phyloP scores from a whole-genome alignment of 1,284 basidiomycete genomes.

The Cutaneotrichosporon cyanovorans region DNA sequence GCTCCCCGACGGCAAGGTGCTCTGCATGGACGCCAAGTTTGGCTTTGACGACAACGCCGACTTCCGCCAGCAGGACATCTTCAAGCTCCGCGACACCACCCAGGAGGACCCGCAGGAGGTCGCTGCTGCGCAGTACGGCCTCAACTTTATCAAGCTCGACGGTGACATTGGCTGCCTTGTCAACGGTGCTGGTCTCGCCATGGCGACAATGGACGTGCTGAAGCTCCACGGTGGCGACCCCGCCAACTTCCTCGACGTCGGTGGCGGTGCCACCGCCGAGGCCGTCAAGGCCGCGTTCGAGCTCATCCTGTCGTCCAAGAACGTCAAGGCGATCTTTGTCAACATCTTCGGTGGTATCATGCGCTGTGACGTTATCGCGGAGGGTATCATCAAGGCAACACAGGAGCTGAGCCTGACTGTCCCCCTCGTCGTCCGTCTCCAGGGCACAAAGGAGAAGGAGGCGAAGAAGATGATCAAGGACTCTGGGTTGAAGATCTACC shows the following conservation, averaged over 20 bases:
- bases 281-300: slow-evolving; percentile 99
- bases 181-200: slow-evolving; percentile 96
- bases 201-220: slow-evolving; percentile 99
- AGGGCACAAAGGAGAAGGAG: slow-evolving; percentile 93
- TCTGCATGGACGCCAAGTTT: slow-evolving; percentile 99
- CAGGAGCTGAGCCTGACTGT: slow-evolving; percentile 80
- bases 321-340: slow-evolving; percentile 98
- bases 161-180: slow-evolving; percentile 96
- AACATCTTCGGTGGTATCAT: slow-evolving; percentile 93
- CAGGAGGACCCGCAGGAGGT: slow-evolving; percentile 98
- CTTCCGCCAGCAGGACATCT: slow-evolving; percentile 91
- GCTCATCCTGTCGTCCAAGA: slow-evolving; percentile 78
- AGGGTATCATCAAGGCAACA: slow-evolving; percentile 96
- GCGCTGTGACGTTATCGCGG: slow-evolving; percentile 93
- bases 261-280: slow-evolving; percentile 94
- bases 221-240: slow-evolving; percentile 91
- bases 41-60: slow-evolving; percentile 99
- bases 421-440: slow-evolving; percentile 86
- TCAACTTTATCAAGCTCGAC: slow-evolving; percentile 99
- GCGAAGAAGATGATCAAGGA: slow-evolving; percentile 90
- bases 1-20: slow-evolving; percentile 82
- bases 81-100: slow-evolving; percentile 78
- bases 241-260: slow-evolving; percentile 93
- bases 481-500: slow-evolving; percentile 82
- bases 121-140: slow-evolving; percentile 70